Evolutionary conservation across 2,329 filamentous ascomycete species (phyloP), one percentile per base, ranked within the genome.

Genomic region (Aspergillus carbonarius): DNA sequence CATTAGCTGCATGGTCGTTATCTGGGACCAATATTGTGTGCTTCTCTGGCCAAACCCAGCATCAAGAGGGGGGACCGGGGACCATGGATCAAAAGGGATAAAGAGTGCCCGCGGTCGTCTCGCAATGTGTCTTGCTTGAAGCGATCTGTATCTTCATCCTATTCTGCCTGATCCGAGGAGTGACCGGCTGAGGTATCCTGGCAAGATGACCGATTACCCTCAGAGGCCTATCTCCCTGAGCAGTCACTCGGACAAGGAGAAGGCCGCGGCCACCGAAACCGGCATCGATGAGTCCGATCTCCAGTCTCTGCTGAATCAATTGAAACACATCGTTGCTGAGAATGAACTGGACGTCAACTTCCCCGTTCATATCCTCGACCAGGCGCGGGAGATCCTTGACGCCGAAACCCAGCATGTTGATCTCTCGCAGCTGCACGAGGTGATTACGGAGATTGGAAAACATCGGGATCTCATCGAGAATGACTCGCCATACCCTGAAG

Each of bases 401-500:
- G 50, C 52, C 34, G 56, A 58, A 12, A 18, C 47, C 40, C 13
- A 58, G 18, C 30, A 58, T 10, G 15, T 37, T 3, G 56, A 47
- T 37, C 51, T 59, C 9, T 59, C 48, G 5, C 35, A 59, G 5
- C 47, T 50, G 9, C 44, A 53, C 2, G 35, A 27, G 30, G 27
- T 34, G 1, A 55, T 59, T 12, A 8, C 44, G 2, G 52, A 55
- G 4, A 32, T 39, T n/a, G 54, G 42, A 9, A 46, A 50, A 4
- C 51, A 59, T 5, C 32, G 53, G 6, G 30, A 27, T 5, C 46
- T 59, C 3, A 30, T 59, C 3, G 54, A 51, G 17, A 48, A 55
- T 20, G 42, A 59, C 46, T 55, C 51, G 2, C 61, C 63, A 5
- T 66, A 67, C 23, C 48, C 59, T 2, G 63, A 67, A 47, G 65